Evolutionary conservation across 805 yeast genomes (phyloP), one percentile per base, ranked within the genome.

Genomic region (Candida alai): DNA sequence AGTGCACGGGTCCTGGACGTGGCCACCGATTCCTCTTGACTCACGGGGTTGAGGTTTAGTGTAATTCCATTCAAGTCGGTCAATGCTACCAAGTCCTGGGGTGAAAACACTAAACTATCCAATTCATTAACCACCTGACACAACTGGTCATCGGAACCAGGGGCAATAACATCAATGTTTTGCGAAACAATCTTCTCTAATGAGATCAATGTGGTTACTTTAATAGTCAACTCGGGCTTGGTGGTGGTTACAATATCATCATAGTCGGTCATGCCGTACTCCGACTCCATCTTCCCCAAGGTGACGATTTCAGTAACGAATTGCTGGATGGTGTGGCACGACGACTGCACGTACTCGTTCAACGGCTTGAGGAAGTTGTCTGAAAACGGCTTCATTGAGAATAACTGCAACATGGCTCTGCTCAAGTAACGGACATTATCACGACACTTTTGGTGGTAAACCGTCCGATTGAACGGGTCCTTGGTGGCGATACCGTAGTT

Each of bases 281-380:
- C 73, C 6, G 56, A 47, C 34, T 84, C 90, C 30, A 82, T 54
- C 18, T 73, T 77, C 14, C 70, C 76, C 22, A 80, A 59, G 36
- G 73, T 68, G 24, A 83, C 70, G 16, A 84, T 50, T 14, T 62
- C 56, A 29, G 56, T 58, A 34, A 82, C 58, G 6, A 76, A 52
- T 0, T 56, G 49, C 22, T 73, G 58, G 29, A 78, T 67, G 9
- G 68, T 61, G 6, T 67, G 78, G 5, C 63, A 58, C 6, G 77
- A 69, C 10, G 73, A 61, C 33, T 63, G 67, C 27, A 87, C 70
- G 49, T 76, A 84, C 28, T 83, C 89, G 53, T 84, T 84, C 50
- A 86, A 64, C 1, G 95, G 95, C 51, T 84, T 88, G 45, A 86
- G 58, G 53, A 77, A 86, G 30, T 80, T 74, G 44, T 83, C 78